phyloP scores from a whole-genome alignment of 2,329 filamentous ascomycete species.

The Ophiostoma novo-ulmi region DNA sequence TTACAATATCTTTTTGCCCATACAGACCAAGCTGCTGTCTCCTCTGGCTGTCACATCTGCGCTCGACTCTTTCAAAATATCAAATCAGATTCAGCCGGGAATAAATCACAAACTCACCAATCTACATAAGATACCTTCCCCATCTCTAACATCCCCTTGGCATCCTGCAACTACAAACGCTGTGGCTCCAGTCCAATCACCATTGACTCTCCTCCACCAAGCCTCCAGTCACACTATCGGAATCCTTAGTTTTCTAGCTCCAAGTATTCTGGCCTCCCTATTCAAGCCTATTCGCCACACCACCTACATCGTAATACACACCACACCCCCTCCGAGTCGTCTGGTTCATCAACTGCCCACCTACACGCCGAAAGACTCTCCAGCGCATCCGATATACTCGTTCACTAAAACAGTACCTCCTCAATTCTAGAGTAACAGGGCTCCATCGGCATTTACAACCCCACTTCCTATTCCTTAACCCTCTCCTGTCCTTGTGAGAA shows the following conservation, averaged over 20 bases:
- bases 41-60: neutral
- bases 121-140: neutral
- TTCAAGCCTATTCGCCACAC: neutral
- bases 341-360: slow-evolving; percentile 1
- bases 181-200: neutral
- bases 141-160: slow-evolving; percentile 1
- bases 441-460: slow-evolving; percentile 18
- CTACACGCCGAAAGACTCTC: slow-evolving; percentile 3
- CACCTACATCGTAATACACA: neutral
- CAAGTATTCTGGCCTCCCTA: neutral
- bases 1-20: neutral
- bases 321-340: neutral
- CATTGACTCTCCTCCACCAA: slow-evolving; percentile 10
- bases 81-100: neutral
- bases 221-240: neutral
- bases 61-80: neutral
- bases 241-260: neutral
- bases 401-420: slow-evolving; percentile 11
- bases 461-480: slow-evolving; percentile 18
- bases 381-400: slow-evolving; percentile 1
- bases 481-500: neutral
- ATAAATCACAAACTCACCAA: neutral
- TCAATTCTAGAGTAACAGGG: slow-evolving; percentile 9
- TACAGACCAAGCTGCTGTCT: neutral
- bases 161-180: slow-evolving; percentile 2